Base-by-base conservation (phyloP, 345 rosid species). In the Brassica nigra region DNA sequence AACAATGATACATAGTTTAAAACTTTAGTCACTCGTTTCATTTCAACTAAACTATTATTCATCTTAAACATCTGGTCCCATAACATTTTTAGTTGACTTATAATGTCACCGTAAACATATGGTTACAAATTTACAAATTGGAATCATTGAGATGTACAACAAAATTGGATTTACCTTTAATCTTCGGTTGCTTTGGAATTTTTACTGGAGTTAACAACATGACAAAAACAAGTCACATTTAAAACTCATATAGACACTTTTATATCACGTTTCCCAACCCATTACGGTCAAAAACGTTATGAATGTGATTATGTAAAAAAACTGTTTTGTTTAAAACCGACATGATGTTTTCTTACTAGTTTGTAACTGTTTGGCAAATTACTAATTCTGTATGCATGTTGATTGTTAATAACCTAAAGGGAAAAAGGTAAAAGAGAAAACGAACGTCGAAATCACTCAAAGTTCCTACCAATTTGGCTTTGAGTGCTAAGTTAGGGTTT, bases 391-490 rank as follows among this genome's bases (percentile, higher is more conserved):
- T 1, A 1, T 70, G 16, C 33, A 62, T n/a, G 78, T 39, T 61
- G 20, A 8, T 31, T 52, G 34, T 27, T 14, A 62, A 61, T 42
- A 37, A 64, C 20, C 10, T 6, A 30, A 37, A 28, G 2, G 18
- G 2, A 10, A 27, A 16, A 18, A 1, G 1, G 10, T 16, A 6
- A 0, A 0, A 78, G 27, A 66, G 6, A 18, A 80, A 66, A 47
- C 15, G 47, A 75, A 80, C 83, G 81, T 81, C 84, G 52, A 71
- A 81, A 71, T 81, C 74, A 81, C 80, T 81, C 74, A 81, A 71
- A 81, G 84, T 59, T 59, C 29, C 16, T 42, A 76, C 74, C 77
- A 54, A 71, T 6, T 29, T 71, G 74, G 74, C 80, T 81, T 71
- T 76, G 80, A 81, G 77, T 81, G 80, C 11, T 76, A 76, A 76